phyloP scores from a whole-genome alignment of 2,329 filamentous ascomycete genomes.

The Metarhizium guizhouense region DNA sequence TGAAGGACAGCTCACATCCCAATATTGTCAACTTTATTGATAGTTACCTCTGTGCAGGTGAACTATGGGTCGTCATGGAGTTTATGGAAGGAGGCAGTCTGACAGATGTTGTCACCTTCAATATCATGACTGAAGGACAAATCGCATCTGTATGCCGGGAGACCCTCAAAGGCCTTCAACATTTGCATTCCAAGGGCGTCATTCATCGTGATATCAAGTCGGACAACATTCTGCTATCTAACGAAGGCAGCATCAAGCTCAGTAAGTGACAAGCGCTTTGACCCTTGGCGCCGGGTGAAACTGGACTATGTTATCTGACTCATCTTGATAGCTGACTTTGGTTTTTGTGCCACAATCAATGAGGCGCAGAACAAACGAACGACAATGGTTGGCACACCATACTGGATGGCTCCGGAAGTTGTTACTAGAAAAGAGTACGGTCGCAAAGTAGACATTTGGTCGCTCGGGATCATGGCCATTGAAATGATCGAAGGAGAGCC shows the following conservation, averaged over 20 bases:
- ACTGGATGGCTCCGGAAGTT: conserved; percentile 99
- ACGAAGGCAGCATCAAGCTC: conserved; percentile 94
- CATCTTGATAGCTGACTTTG: conserved; percentile 71
- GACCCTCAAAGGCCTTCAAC: conserved; percentile 83
- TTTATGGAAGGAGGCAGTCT: conserved; percentile 98
- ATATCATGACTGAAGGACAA: conserved; percentile 97
- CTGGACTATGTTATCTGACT: conserved; percentile 12
- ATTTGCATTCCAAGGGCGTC: conserved; percentile 93
- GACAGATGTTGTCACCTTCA: conserved; percentile 97
- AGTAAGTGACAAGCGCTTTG: conserved; percentile 49
- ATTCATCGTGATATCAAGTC: conserved; percentile 99
- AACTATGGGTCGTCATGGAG: conserved; percentile 99
- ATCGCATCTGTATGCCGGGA: conserved; percentile 94
- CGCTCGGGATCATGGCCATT: conserved; percentile 96
- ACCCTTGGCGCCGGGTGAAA: not conserved
- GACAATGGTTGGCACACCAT: conserved; percentile 97
- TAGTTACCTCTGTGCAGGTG: conserved; percentile 81
- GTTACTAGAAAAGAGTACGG: conserved; percentile 97
- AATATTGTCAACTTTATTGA: conserved; percentile 99
- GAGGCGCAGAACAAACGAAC: conserved; percentile 95
- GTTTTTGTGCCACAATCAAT: conserved; percentile 97
- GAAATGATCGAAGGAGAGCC: conserved; percentile 99
- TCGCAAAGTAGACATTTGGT: conserved; percentile 98
- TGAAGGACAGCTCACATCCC: conserved; percentile 97
- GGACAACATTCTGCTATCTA: conserved; percentile 89